Base-by-base conservation (phyloP, 2,329 filamentous ascomycete species). In the Ophiocordyceps camponoti-saundersi region DNA sequence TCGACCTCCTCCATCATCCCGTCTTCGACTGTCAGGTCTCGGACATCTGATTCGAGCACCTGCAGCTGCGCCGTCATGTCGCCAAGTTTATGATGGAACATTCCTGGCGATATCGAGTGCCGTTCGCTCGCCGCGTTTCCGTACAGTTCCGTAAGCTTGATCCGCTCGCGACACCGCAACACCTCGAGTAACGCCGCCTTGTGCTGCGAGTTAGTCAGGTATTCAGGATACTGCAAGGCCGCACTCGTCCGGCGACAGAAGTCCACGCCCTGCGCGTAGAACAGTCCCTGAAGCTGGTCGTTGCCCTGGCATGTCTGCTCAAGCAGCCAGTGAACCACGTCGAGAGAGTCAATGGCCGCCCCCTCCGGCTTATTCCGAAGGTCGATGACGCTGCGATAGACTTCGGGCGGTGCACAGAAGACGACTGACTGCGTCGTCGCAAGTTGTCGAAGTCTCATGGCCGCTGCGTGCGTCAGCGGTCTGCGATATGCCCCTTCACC, bases 381-480 rank as follows among this genome's bases (percentile, higher is more conserved):
- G 47, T 79, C 72, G 0, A 72, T 52, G 30, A 84, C 80, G 49
- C 71, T 79, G 26, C 76, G 72, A 32, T 80, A 67, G 0, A 82
- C 77, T 53, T 82, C 78, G 0, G 71, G 73, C 0, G 78, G 75
- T 0, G 72, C 69, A 20, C 77, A 68, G 44, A 80, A 74, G 8
- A 61, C 59, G 0, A 82, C 56, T 0, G 71, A 72, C 48, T 83
- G 78, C 0, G 72, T 73, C 0, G 67, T 64, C 0, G 60, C 62
- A 0, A 85, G 62, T 43, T 81, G 72, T 1, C 80, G 67, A 0
- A 84, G 58, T 49, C 80, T 63, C 79, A 84, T 83, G 0, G 79
- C 77, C 46, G 79, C 79, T 75, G 39, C 49, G 22, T 1, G 4
- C 32, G n/a, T n/a, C 26, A 29, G 26, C 26, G 11, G 26, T 29